Conservation (phyloP, 169 alveolate genomes). For the Toxoplasma gondii region DNA sequence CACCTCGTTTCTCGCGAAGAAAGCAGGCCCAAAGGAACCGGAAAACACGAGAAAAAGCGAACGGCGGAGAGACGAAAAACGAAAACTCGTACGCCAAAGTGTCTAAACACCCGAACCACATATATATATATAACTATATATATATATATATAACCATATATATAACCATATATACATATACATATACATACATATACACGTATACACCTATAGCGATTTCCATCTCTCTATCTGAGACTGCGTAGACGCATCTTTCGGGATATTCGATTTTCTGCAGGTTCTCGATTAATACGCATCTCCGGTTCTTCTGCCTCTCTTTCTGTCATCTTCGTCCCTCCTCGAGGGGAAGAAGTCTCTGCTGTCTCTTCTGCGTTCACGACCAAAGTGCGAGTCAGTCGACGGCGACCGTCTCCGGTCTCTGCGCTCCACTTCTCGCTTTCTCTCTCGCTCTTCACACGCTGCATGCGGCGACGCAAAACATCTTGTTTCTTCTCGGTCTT, state of each 20-base stretch:
- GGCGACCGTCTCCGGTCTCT: not conserved
- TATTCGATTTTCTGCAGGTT: not conserved
- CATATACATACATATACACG: not conserved
- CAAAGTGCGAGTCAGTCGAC: not conserved
- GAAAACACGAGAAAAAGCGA: too few relatives aligned
- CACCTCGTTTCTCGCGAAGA: too few relatives aligned
- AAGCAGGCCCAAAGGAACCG: too few relatives aligned
- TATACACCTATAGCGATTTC: not conserved
- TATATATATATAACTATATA: too few relatives aligned
- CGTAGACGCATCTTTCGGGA: not conserved
- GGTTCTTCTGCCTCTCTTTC: not conserved
- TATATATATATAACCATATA: not conserved
- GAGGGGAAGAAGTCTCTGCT: not conserved
- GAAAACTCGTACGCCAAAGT: too few relatives aligned
- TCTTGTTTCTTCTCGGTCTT: too few relatives aligned
- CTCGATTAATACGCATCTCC: not conserved
- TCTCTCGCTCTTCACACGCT: not conserved
- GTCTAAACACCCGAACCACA: too few relatives aligned
- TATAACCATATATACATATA: not conserved
- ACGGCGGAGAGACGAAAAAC: too few relatives aligned
- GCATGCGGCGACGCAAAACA: not conserved
- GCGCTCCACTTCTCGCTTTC: not conserved
- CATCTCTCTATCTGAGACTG: not conserved
- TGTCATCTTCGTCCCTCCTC: not conserved
- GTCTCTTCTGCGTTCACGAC: not conserved